Conservation (phyloP, 768 basidiomycete species). For the Boletus subcaerulescens region DNA sequence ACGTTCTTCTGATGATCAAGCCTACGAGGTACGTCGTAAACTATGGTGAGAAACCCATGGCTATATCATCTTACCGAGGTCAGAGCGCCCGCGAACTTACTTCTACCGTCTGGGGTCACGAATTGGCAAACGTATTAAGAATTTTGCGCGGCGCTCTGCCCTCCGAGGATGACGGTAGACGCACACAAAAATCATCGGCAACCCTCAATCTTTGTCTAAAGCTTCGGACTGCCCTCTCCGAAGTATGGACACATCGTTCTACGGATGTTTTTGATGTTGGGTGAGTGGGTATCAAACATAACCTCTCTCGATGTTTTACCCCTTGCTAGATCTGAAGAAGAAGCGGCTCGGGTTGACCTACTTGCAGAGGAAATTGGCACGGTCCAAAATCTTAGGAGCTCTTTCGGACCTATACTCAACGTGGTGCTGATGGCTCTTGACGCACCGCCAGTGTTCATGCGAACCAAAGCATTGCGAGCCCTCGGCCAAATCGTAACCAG, state of each 20-base stretch:
- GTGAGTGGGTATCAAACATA: conserved; percentile 39
- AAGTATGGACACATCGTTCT: conserved; percentile 68
- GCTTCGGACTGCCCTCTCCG: conserved; percentile 61
- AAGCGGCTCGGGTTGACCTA: conserved; percentile 62
- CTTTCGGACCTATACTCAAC: conserved; percentile 81
- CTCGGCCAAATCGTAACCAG: conserved; percentile 87
- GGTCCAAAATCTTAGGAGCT: conserved; percentile 69
- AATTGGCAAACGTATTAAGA: conserved; percentile 68
- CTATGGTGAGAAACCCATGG: background rate
- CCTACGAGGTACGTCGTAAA: conserved; percentile 60
- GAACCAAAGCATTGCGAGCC: conserved; percentile 90
- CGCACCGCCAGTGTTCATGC: conserved; percentile 84
- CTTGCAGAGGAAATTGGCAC: conserved; percentile 75
- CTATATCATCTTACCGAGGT: background rate
- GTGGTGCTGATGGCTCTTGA: conserved; percentile 79
- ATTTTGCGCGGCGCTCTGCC: conserved; percentile 52
- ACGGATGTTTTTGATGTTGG: conserved; percentile 80
- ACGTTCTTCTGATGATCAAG: conserved; percentile 73
- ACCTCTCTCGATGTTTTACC: conserved; percentile 1
- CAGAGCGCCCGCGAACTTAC: conserved; percentile 81
- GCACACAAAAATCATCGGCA: conserved; percentile 12
- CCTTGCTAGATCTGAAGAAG: conserved; percentile 61
- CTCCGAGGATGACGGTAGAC: conserved; percentile 37
- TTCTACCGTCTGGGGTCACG: conserved; percentile 77
- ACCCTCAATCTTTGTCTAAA: conserved; percentile 46